phyloP scores from a whole-genome alignment of 176 grass and related monocot species.

The Musa troglodytarum region DNA sequence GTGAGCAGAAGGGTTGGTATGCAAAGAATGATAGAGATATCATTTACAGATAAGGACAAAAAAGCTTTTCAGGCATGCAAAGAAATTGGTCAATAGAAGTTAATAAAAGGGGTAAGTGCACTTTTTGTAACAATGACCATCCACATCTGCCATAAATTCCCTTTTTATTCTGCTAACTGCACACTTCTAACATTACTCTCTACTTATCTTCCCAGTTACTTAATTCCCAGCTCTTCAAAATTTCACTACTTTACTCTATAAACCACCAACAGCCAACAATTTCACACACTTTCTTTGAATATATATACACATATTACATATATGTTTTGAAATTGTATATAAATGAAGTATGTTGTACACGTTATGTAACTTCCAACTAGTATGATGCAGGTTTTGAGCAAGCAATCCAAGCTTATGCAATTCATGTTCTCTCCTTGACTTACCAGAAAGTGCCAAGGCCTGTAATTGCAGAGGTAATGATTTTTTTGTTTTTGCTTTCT shows the following conservation, averaged over 20 bases:
- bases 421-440: constrained; percentile 87
- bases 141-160: neutral
- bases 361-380: neutral
- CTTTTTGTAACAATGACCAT: neutral
- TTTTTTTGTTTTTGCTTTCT: neutral
- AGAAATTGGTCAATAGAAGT: neutral
- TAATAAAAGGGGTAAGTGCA: neutral
- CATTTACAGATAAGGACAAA: neutral
- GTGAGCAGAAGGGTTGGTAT: too few species aligned
- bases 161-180: neutral
- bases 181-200: too few species aligned
- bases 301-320: too few species aligned
- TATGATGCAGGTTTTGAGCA: constrained; percentile 79
- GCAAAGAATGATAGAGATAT: neutral
- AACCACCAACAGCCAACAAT: neutral
- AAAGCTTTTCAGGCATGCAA: neutral
- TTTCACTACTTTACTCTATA: neutral
- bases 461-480: constrained; percentile 79
- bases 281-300: neutral
- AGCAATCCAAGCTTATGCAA: constrained; percentile 82
- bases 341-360: neutral
- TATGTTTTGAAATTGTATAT: too few species aligned
- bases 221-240: too few species aligned
- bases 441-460: constrained; percentile 96
- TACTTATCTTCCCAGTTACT: too few species aligned